Conservation (phyloP, 768 basidiomycete genomes). For the Thelephora ganbajun region DNA sequence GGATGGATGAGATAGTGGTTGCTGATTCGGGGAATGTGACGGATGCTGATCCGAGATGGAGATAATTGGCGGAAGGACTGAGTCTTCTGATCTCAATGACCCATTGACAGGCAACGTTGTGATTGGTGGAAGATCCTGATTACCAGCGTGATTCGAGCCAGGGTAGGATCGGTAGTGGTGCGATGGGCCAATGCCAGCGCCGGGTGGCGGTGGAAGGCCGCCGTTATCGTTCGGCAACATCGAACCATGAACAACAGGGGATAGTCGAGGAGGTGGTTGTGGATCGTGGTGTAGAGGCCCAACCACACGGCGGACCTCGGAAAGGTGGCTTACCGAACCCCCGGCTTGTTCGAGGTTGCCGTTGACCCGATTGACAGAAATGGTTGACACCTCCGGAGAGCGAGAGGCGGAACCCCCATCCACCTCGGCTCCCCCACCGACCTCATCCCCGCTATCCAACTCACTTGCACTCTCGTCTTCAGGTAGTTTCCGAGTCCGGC, state of each 20-base stretch:
- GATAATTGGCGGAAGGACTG: slow-evolving; percentile 49
- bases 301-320: not conserved
- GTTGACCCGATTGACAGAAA: not conserved
- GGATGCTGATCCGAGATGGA: slow-evolving; percentile 30
- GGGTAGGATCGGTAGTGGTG: not conserved
- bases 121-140: slow-evolving; percentile 10
- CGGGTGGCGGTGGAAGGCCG: not conserved
- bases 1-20: not conserved
- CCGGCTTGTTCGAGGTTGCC: not conserved
- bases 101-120: slow-evolving; percentile 6
- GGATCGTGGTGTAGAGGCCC: not conserved
- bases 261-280: slow-evolving; percentile 7
- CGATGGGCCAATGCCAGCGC: not conserved
- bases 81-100: slow-evolving; percentile 2
- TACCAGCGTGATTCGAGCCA: not conserved
- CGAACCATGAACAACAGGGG: slow-evolving; percentile 9
- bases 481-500: slow-evolving; percentile 38
- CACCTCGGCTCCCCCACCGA: slow-evolving; percentile 31
- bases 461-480: slow-evolving; percentile 40
- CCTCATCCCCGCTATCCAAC: slow-evolving; percentile 36
- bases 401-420: slow-evolving; percentile 28
- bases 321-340: not conserved
- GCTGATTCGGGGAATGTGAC: not conserved
- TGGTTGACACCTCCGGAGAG: slow-evolving; percentile 31
- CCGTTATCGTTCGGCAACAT: slow-evolving; percentile 1